Percentiles rank a stretch among this genome's conserved stretches.
Evolutionary conservation across 2,329 filamentous ascomycete species (phyloP).

Genomic region (Colletotrichum spaethianum): DNA sequence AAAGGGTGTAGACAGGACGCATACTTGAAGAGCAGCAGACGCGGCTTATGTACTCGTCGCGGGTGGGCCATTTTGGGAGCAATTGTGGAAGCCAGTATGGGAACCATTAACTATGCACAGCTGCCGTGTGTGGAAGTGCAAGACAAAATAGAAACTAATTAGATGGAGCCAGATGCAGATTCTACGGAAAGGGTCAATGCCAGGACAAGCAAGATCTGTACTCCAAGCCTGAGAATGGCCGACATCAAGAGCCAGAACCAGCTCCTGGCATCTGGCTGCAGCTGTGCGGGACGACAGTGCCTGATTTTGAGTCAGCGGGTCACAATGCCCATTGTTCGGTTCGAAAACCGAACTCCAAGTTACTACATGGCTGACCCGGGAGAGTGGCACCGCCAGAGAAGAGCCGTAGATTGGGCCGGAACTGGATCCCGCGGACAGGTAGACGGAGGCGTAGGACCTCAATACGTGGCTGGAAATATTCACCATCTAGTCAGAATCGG

Average conservation of each 20-base stretch:
- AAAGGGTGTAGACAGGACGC: background rate
- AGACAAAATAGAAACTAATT: too few species aligned
- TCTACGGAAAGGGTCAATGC: background rate
- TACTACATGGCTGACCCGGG: too few species aligned
- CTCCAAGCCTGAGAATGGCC: background rate
- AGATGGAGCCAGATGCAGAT: background rate
- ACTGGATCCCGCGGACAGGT: too few species aligned
- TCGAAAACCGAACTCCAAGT: background rate
- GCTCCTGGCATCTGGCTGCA: background rate
- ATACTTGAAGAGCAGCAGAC: background rate
- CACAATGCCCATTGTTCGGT: background rate
- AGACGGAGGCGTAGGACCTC: background rate
- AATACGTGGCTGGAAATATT: background rate
- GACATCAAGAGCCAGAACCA: background rate
- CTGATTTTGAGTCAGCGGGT: background rate
- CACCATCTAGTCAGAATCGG: background rate
- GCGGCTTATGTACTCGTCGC: background rate
- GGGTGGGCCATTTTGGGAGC: background rate
- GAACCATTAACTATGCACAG: too few species aligned
- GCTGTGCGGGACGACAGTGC: background rate
- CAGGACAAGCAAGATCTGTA: background rate
- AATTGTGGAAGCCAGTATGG: background rate
- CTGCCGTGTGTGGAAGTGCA: too few species aligned
- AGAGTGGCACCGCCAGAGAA: too few species aligned
- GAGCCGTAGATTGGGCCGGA: too few species aligned